phyloP scores from a whole-genome alignment of 306 rosid genomes.

The Senna siamea region DNA sequence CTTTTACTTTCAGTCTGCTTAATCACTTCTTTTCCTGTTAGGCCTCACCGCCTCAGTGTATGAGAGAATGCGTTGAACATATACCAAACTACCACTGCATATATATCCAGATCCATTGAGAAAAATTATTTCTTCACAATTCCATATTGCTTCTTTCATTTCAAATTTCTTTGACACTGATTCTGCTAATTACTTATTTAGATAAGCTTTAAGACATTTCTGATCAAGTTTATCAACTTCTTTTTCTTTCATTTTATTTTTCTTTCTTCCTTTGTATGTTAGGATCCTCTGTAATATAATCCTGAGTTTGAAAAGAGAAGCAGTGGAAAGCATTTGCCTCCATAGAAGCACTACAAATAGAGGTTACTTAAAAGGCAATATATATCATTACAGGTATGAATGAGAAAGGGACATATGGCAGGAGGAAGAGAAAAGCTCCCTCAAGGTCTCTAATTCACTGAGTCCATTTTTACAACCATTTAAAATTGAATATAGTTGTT shows the following conservation, averaged over 20 bases:
- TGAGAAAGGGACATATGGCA: too few relatives aligned
- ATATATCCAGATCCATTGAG: neutral
- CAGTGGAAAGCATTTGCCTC: neutral
- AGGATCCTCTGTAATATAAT: slow-evolving; percentile 16
- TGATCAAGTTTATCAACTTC: neutral
- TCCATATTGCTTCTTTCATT: neutral
- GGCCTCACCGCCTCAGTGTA: neutral
- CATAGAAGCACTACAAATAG: neutral
- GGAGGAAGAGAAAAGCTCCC: too few relatives aligned
- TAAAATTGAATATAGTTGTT: too few relatives aligned
- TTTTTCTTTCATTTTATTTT: too few relatives aligned
- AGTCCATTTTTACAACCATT: too few relatives aligned
- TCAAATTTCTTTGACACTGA: neutral
- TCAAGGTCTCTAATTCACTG: too few relatives aligned
- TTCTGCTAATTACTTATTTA: too few relatives aligned
- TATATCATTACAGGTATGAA: too few relatives aligned
- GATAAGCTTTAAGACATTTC: neutral
- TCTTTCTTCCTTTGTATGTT: neutral
- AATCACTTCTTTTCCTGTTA: neutral
- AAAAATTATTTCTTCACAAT: too few relatives aligned
- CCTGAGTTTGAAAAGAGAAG: neutral
- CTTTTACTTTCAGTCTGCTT: neutral
- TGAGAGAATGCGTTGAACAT: neutral
- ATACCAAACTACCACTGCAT: too few relatives aligned
- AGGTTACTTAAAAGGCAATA: too few relatives aligned